Conservation (phyloP, 257 asterid species). For the Petunia axillaris region DNA sequence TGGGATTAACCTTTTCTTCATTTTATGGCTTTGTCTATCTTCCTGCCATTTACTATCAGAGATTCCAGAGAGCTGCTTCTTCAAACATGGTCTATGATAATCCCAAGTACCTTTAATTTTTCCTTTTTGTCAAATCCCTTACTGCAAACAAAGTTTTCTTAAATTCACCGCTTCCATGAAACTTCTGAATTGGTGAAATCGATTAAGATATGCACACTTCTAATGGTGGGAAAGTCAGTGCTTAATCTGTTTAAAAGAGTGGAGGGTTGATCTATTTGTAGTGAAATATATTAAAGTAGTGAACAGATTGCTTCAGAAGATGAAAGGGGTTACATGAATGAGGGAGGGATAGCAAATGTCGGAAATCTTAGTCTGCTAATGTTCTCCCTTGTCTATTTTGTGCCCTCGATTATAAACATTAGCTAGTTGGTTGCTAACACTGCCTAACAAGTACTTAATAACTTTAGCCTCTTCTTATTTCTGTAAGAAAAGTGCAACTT, state of each 20-base stretch:
- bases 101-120: not conserved
- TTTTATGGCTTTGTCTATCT: not conserved
- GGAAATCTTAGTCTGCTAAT: too few relatives aligned
- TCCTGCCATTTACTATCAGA: not conserved
- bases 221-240: not conserved
- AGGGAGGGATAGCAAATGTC: too few relatives aligned
- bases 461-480: too few relatives aligned
- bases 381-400: too few relatives aligned
- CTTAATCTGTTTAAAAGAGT: not conserved
- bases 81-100: conserved; percentile 1
- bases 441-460: too few relatives aligned
- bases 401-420: too few relatives aligned
- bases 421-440: too few relatives aligned
- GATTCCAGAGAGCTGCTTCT: not conserved
- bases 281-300: too few relatives aligned
- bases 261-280: not conserved
- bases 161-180: not conserved
- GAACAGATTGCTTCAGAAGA: too few relatives aligned
- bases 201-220: not conserved
- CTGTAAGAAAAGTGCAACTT: too few relatives aligned
- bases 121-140: conserved; percentile 1
- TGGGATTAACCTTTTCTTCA: conserved; percentile 3
- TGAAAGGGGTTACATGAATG: too few relatives aligned
- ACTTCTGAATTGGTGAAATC: conserved; percentile 15
- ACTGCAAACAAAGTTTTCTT: not conserved